Evolutionary conservation across 73 alveolate genomes (phyloP).

Genomic region (Blepharisma japonicum): DNA sequence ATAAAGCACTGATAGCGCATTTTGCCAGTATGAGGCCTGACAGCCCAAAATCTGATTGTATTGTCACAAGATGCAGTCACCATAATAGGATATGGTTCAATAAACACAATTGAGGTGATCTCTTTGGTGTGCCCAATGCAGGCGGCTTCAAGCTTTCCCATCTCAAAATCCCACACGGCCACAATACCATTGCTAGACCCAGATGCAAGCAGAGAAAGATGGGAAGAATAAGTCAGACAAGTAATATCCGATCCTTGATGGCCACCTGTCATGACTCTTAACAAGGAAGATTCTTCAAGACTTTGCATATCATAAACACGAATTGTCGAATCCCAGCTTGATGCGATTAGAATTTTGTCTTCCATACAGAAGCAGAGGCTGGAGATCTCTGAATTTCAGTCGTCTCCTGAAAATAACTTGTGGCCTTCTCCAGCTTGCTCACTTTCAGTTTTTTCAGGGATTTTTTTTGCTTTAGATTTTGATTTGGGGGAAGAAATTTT

Average conservation of each 20-base stretch:
- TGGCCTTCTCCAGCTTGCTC: slow-evolving; percentile 57
- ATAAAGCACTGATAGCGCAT: slow-evolving; percentile 46
- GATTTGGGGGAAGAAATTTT: too few relatives aligned
- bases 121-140: slow-evolving; percentile 65
- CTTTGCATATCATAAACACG: slow-evolving; percentile 82
- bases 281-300: slow-evolving; percentile 79
- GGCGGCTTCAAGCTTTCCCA: slow-evolving; percentile 85
- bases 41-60: slow-evolving; percentile 56
- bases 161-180: slow-evolving; percentile 95
- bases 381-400: slow-evolving; percentile 50
- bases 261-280: slow-evolving; percentile 82
- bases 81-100: slow-evolving; percentile 86
- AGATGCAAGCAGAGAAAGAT: slow-evolving; percentile 86
- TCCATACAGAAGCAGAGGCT: slow-evolving; percentile 57
- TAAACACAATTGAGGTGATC: slow-evolving; percentile 67
- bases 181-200: slow-evolving; percentile 87
- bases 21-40: slow-evolving; percentile 41
- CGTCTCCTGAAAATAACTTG: slow-evolving; percentile 57
- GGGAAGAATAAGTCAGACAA: slow-evolving; percentile 67
- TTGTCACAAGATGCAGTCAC: slow-evolving; percentile 74
- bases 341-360: slow-evolving; percentile 69
- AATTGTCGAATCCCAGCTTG: slow-evolving; percentile 83
- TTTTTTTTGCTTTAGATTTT: slow-evolving; percentile 30
- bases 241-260: slow-evolving; percentile 88
- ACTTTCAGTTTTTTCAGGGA: slow-evolving; percentile 53